Evolutionary conservation across 306 rosid genomes (phyloP).

Genomic region (Bauhinia variegata): DNA sequence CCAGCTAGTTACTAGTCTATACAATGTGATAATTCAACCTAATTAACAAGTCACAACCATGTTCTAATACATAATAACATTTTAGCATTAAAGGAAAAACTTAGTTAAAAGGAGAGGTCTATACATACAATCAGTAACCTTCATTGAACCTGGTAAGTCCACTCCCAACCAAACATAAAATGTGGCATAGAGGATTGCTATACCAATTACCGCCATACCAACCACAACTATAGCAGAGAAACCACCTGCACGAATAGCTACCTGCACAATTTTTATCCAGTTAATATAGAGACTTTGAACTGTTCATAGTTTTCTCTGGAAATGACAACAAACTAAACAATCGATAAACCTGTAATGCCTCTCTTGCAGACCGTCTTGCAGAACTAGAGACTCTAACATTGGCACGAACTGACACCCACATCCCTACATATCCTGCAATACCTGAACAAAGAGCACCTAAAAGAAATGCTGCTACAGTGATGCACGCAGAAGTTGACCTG

Average conservation of each 20-base stretch:
- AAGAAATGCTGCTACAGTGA: slow-evolving; percentile 95
- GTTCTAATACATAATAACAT: slow-evolving; percentile 26
- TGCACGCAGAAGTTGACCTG: slow-evolving; percentile 86
- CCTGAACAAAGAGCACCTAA: slow-evolving; percentile 97
- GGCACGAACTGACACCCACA: slow-evolving; percentile 99
- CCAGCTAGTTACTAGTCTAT: neutral
- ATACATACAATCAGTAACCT: slow-evolving; percentile 94
- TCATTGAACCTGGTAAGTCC: slow-evolving; percentile 85
- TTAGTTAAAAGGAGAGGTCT: slow-evolving; percentile 43
- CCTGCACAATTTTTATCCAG: slow-evolving; percentile 59
- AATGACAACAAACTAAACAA: slow-evolving; percentile 34
- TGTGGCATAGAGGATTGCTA: slow-evolving; percentile 87
- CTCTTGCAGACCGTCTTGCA: slow-evolving; percentile 97
- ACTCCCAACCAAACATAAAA: slow-evolving; percentile 96
- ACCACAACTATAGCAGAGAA: slow-evolving; percentile 92
- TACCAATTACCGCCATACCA: slow-evolving; percentile 98
- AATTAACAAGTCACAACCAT: neutral
- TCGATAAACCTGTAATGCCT: slow-evolving; percentile 89
- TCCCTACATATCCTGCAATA: slow-evolving; percentile 95
- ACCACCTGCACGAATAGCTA: slow-evolving; percentile 99
- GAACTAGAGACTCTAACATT: slow-evolving; percentile 99
- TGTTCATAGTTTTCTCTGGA: slow-evolving; percentile 25
- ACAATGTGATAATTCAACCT: neutral
- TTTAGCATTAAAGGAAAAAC: neutral
- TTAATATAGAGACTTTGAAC: slow-evolving; percentile 41